Evolutionary conservation across 768 basidiomycete species (phyloP), one percentile per base, ranked within the genome.

Genomic region (Fibroporia radiculosa): DNA sequence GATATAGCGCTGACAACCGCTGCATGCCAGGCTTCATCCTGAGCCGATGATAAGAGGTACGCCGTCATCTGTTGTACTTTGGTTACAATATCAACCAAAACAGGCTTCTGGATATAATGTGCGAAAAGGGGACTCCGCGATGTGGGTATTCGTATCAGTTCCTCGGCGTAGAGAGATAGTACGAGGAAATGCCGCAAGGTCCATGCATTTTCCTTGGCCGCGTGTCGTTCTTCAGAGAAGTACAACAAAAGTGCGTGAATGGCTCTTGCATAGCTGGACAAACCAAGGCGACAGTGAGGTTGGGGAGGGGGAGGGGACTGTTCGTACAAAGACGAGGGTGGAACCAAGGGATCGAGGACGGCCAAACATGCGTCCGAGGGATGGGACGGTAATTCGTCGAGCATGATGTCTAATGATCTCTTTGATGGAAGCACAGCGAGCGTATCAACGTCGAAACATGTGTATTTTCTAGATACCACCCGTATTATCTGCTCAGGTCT

Each of bases 121-220:
- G 69, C 60, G 51, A 86, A 82, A 0, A 81, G 62, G 0, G 75
- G 66, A 56, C 70, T 77, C 11, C 55, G 58, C 3, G 63, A 66
- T 4, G 68, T 66, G 8, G 77, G 78, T 0, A 84, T 64, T 22
- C 72, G 68, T 20, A 77, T 60, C 16, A 73, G 66, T 56, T 93
- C 88, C 25, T 74, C 66, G 1, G 80, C 80, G 47, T 82, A 82
- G 4, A 80, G 58, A 1, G 70, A 67, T 19, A 91, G 67, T 0
- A 76, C 71, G 7, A 87, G 62, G 43, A 91, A 66, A 57, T 91
- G 85, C 7, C 77, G 74, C 4, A 97, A 58, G 0, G 76, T 72
- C 82, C 84, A 85, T 0, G 78, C 53, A 41, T 84, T 74, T 13
- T 66, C 63, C 40, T 69, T 75, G 3, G 82, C 78, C 1, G 73